These are phyloP conservation scores for Tylopilus vinaceipallidus DNA, from an alignment of 768 basidiomycete genomes.

Conservation along the genomic window DNA sequence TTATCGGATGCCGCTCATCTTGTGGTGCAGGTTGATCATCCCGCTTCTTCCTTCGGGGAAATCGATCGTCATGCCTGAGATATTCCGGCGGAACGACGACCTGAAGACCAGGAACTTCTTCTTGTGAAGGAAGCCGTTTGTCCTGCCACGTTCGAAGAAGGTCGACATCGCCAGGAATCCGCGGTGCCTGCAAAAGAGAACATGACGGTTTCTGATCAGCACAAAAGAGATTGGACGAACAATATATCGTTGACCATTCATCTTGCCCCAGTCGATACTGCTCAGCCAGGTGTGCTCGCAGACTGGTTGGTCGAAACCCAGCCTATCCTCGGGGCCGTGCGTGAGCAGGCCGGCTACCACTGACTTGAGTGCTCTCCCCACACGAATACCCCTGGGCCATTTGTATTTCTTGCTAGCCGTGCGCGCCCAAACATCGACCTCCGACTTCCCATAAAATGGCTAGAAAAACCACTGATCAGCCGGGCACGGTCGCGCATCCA, in stretches of 20 bases:
- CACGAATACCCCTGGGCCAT: conserved; percentile 38
- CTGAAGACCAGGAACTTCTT: conserved; percentile 39
- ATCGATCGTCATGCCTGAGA: conserved; percentile 38
- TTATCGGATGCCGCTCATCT: background rate
- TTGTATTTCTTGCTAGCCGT: conserved; percentile 29
- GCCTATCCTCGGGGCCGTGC: conserved; percentile 35
- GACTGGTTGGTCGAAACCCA: conserved; percentile 39
- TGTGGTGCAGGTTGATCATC: background rate
- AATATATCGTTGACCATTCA: conserved; percentile 41
- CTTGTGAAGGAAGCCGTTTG: conserved; percentile 35
- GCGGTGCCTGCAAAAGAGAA: conserved; percentile 39
- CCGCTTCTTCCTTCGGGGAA: conserved; percentile 10
- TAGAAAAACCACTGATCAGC: background rate
- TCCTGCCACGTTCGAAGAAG: conserved; percentile 38
- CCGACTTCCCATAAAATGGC: conserved; percentile 28
- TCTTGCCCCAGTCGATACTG: conserved; percentile 46
- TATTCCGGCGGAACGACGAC: conserved; percentile 34
- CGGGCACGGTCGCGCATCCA: background rate
- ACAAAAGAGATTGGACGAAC: conserved; percentile 35
- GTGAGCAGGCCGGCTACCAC: conserved; percentile 43
- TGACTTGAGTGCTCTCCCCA: conserved; percentile 42
- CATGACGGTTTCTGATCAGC: background rate
- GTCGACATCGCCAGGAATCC: conserved; percentile 33
- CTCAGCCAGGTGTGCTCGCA: conserved; percentile 44
- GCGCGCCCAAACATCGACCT: conserved; percentile 28